Evolutionary conservation across 2,329 filamentous ascomycete genomes (phyloP).

Genomic region (Clonostachys chloroleuca): DNA sequence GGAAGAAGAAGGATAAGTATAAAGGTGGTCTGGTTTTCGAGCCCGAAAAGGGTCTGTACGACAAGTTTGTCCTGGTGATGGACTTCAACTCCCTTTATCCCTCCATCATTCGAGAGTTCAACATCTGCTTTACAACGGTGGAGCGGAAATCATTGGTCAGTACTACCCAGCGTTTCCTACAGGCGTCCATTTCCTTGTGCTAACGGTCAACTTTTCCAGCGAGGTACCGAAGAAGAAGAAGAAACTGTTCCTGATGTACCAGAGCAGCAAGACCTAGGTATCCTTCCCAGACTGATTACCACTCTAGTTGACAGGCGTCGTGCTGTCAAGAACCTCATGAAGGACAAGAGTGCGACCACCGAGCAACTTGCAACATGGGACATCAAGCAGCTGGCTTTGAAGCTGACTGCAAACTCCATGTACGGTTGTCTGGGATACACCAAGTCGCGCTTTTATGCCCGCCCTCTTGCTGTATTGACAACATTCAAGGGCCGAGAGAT

Average conservation of each 20-base stretch:
- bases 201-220: not conserved
- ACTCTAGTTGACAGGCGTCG: conserved; percentile 85
- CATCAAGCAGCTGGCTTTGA: conserved; percentile 94
- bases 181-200: not conserved
- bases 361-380: conserved; percentile 95
- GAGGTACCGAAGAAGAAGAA: conserved; percentile 56
- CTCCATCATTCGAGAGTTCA: conserved; percentile 98
- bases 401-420: conserved; percentile 99
- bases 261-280: conserved; percentile 70
- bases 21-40: conserved; percentile 98
- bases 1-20: conserved; percentile 98
- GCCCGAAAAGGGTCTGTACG: conserved; percentile 94
- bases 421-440: conserved; percentile 97
- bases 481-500: conserved; percentile 98
- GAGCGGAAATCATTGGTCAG: conserved; percentile 70
- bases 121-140: conserved; percentile 98
- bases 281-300: conserved; percentile 85
- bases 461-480: conserved; percentile 90
- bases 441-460: conserved; percentile 94
- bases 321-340: conserved; percentile 96
- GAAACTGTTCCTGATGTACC: conserved; percentile 89
- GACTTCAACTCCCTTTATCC: conserved; percentile 99
- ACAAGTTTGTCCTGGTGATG: conserved; percentile 98
- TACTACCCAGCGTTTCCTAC: conserved; percentile 2
- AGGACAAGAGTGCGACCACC: conserved; percentile 78